These are phyloP conservation scores for Ambrosiella beaveri DNA, from an alignment of 2,329 filamentous ascomycete species.

Conservation along the genomic window DNA sequence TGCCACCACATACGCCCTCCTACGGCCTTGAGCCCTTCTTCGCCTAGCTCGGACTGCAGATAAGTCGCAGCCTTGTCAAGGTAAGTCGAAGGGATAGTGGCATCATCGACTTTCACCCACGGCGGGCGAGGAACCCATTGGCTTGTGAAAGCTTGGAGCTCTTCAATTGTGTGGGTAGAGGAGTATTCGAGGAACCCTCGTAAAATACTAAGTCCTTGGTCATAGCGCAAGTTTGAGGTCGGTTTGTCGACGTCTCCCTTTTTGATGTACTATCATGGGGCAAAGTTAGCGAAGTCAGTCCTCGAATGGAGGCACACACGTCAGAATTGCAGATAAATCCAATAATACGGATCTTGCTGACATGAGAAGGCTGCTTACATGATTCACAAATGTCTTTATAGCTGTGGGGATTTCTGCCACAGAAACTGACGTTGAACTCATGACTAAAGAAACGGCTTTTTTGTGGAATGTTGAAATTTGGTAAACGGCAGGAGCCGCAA, in stretches of 20 bases:
- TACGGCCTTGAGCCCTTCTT: constrained; percentile 53
- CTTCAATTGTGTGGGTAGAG: constrained; percentile 80
- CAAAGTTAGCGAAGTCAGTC: neutral
- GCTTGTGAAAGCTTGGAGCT: constrained; percentile 75
- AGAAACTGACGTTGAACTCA: constrained; percentile 58
- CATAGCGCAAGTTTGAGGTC: constrained; percentile 81
- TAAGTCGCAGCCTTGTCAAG: constrained; percentile 48
- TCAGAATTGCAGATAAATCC: neutral
- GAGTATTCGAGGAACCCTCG: constrained; percentile 72
- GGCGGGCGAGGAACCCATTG: constrained; percentile 82
- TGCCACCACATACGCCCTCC: constrained; percentile 82
- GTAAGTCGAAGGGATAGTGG: constrained; percentile 46
- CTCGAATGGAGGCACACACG: neutral
- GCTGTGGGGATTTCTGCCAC: constrained; percentile 77
- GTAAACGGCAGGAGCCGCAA: neutral
- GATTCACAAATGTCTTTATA: constrained; percentile 68
- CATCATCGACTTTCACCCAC: constrained; percentile 67
- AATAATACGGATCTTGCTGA: neutral
- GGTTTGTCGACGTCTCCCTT: constrained; percentile 51
- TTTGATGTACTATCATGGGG: constrained; percentile 51
- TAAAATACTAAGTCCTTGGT: constrained; percentile 77
- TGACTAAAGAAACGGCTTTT: constrained; percentile 20
- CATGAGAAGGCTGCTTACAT: constrained; percentile 38
- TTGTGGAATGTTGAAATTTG: neutral
- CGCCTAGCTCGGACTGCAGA: constrained; percentile 58